Conservation (phyloP, 768 basidiomycete genomes). For the Amanita phalloides region DNA sequence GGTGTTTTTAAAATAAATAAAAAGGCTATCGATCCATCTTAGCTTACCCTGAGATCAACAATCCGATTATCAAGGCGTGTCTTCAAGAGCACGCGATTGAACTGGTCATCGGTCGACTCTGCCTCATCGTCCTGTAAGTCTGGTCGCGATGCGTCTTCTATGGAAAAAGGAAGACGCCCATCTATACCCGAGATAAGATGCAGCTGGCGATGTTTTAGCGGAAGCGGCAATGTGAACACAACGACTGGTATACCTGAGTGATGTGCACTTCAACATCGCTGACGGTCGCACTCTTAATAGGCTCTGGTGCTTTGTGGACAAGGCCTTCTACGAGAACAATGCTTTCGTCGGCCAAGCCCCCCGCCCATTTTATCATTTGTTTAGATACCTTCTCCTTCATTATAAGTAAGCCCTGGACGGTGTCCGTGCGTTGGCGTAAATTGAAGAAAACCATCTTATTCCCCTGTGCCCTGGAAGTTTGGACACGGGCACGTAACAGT, state of each 20-base stretch:
- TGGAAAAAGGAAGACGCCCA: conserved; percentile 75
- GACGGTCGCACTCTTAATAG: conserved; percentile 87
- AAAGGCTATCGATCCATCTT: neutral
- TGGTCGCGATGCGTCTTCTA: conserved; percentile 86
- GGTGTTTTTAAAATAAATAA: neutral
- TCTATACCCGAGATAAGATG: conserved; percentile 75
- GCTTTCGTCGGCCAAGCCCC: conserved; percentile 68
- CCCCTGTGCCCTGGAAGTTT: conserved; percentile 86
- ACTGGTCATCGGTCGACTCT: conserved; percentile 46
- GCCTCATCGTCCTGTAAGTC: conserved; percentile 28
- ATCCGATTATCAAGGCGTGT: conserved; percentile 93
- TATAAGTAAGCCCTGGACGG: conserved; percentile 78
- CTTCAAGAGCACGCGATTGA: conserved; percentile 78
- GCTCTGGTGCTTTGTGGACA: conserved; percentile 68
- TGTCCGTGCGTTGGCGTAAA: conserved; percentile 77
- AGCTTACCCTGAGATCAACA: conserved; percentile 79
- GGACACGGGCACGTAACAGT: conserved; percentile 80
- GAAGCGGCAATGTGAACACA: neutral
- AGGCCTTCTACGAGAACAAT: conserved; percentile 86
- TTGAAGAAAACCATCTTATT: conserved; percentile 94
- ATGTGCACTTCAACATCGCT: conserved; percentile 83
- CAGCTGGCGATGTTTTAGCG: conserved; percentile 36
- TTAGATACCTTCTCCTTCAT: conserved; percentile 78
- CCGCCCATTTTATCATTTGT: conserved; percentile 95
- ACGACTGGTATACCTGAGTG: conserved; percentile 44